Base-by-base conservation (phyloP, 169 alveolate genomes). In the Theileria sp. region DNA sequence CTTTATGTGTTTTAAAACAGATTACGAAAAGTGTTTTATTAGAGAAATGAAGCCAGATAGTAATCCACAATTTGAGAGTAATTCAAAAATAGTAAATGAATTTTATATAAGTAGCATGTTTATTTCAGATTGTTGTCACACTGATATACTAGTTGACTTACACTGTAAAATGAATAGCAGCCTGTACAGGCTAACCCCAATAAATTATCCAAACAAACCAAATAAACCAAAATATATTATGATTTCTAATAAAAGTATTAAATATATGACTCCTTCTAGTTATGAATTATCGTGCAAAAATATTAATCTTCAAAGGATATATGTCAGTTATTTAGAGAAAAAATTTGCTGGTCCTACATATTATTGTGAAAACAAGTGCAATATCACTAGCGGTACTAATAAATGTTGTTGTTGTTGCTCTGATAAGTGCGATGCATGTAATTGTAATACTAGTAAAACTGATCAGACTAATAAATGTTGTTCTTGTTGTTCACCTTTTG, bases 91-190 rank as follows among this genome's bases (percentile, higher is more conserved):
- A 8, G 51, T 23, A 30, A 6, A 58, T 28, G 79, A 62, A 1
- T 74, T 74, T 74, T 19, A 28, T 38, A 74, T 74, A 2, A 58
- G n/a, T 1, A 28, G 61, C 2, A 62, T 74, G 28, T 13, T 25
- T 2, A 25, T 38, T n/a, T 44, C 61, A 17, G 21, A 28, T 36
- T 74, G 80, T 28, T 74, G 80, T 7, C 80, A 74, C 19, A 9
- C 78, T 7, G 80, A 74, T 21, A 21, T 74, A 21, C 28, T 2
- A 12, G 77, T 74, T 19, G 72, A 74, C 8, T 34, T 74, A n/a
- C 60, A 58, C 3, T 74, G 80, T 25, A 23, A 25, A 28, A 21
- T 60, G 80, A 74, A 25, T 4, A 60, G 62, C 19, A 60, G n/a
- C 23, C 62, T 58, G 38, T 74, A 25, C 58, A 19, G 80, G 21